A percentile compares a stretch with the other conserved stretches of the same genome.
phyloP scores from a whole-genome alignment of 306 rosid genomes.

The Bauhinia variegata region DNA sequence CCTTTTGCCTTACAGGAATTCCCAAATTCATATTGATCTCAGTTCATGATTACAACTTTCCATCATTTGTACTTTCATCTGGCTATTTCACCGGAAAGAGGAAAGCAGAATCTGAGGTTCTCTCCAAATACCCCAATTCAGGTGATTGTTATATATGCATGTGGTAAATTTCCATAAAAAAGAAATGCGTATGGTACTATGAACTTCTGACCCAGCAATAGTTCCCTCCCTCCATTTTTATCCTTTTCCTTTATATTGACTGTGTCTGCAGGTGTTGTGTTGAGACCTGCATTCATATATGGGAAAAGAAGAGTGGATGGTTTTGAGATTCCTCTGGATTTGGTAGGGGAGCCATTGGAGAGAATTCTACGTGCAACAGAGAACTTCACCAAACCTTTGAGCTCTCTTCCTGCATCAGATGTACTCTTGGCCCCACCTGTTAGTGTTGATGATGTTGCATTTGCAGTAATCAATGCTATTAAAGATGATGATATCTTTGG shows the following conservation, averaged over 20 bases:
- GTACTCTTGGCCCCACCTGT: constrained; percentile 81
- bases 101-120: constrained; percentile 96
- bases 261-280: constrained; percentile 69
- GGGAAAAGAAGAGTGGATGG: constrained; percentile 88
- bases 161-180: neutral
- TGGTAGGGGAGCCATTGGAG: constrained; percentile 83
- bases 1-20: constrained; percentile 61
- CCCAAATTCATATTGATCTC: constrained; percentile 91
- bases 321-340: constrained; percentile 81
- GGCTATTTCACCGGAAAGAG: constrained; percentile 95
- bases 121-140: constrained; percentile 87
- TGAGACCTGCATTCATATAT: constrained; percentile 87
- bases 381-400: constrained; percentile 77
- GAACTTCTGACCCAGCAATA: neutral
- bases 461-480: constrained; percentile 71
- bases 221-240: neutral
- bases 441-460: constrained; percentile 89
- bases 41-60: constrained; percentile 90
- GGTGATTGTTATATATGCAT: constrained; percentile 48
- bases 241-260: no score
- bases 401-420: constrained; percentile 91
- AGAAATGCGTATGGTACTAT: neutral
- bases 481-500: constrained; percentile 86
- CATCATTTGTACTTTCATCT: constrained; percentile 75
- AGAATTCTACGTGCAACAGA: constrained; percentile 64